Conservation (phyloP, 2,329 filamentous ascomycete species). For the Ophiostoma tasmaniense region DNA sequence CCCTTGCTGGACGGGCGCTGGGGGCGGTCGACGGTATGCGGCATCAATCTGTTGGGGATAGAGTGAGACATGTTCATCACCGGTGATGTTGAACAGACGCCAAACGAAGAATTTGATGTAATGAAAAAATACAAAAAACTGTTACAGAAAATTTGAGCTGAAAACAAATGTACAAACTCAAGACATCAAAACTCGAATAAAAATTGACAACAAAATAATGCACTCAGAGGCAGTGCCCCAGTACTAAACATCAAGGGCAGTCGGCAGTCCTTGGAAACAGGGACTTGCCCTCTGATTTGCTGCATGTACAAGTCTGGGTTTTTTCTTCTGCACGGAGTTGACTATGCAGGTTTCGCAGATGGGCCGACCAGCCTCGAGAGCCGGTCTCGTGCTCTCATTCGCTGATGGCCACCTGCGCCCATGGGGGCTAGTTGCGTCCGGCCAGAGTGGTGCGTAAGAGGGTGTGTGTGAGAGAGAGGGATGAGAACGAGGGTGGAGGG, state of each 20-base stretch:
- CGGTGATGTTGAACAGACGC: not conserved
- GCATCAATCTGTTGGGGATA: not conserved
- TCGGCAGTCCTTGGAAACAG: not conserved
- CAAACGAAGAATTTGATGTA: not conserved
- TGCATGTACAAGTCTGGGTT: not conserved
- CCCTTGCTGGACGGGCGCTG: not conserved
- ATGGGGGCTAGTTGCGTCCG: conserved; percentile 15
- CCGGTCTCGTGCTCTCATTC: conserved; percentile 14
- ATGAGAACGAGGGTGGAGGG: conserved; percentile 9
- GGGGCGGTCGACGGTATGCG: not conserved
- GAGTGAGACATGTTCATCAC: not conserved
- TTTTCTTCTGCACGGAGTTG: conserved; percentile 1
- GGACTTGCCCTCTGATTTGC: not conserved
- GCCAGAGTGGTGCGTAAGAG: conserved; percentile 13
- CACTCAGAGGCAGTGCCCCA: not conserved
- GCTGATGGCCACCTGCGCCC: conserved; percentile 13
- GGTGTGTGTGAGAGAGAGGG: conserved; percentile 9
- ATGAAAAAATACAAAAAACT: not conserved
- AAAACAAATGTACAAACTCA: not conserved
- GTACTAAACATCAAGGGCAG: not conserved
- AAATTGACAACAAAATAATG: not conserved
- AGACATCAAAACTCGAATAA: not conserved
- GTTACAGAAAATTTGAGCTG: not conserved
- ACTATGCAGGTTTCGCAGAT: conserved; percentile 16
- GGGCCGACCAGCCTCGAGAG: conserved; percentile 17